These are phyloP conservation scores for Pseudozyma sp. DNA, from an alignment of 1,284 basidiomycete genomes.

Conservation along the genomic window DNA sequence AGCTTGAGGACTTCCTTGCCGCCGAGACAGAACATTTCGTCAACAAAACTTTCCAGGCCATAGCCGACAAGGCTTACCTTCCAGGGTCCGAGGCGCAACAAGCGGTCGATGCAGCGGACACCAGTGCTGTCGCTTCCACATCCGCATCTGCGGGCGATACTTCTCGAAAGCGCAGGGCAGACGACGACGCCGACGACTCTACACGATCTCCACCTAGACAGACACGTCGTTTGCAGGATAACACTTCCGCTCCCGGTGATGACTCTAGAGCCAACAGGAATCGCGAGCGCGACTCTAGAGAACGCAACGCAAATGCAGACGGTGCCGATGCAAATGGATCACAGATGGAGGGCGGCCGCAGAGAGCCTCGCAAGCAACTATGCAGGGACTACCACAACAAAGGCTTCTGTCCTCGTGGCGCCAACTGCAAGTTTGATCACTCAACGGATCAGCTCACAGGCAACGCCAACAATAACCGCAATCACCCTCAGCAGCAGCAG, in stretches of 20 bases:
- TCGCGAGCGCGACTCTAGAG: slow-evolving; percentile 41
- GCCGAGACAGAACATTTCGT: slow-evolving; percentile 84
- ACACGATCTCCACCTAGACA: slow-evolving; percentile 45
- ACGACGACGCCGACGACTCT: slow-evolving; percentile 35
- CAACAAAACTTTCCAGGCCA: slow-evolving; percentile 82
- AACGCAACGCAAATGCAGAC: slow-evolving; percentile 19
- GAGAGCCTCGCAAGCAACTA: slow-evolving; percentile 46
- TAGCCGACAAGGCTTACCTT: slow-evolving; percentile 56
- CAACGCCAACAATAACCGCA: slow-evolving; percentile 21
- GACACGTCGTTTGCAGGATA: slow-evolving; percentile 33
- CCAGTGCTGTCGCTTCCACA: slow-evolving; percentile 21
- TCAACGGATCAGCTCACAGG: slow-evolving; percentile 48
- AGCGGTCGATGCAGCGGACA: slow-evolving; percentile 16
- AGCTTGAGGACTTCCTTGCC: slow-evolving; percentile 91
- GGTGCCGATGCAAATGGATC: slow-evolving; percentile 23
- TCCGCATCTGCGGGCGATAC: slow-evolving; percentile 12
- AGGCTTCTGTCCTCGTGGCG: slow-evolving; percentile 87
- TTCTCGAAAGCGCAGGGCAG: slow-evolving; percentile 52
- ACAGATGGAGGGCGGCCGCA: slow-evolving; percentile 18
- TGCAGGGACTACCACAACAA: slow-evolving; percentile 67
- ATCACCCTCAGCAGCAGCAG: slow-evolving; percentile 18
- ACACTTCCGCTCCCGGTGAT: slow-evolving; percentile 11
- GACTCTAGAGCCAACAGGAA: slow-evolving; percentile 18
- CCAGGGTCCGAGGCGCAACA: slow-evolving; percentile 14
- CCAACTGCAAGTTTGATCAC: slow-evolving; percentile 91